Percentiles rank a stretch among this genome's conserved stretches.
Evolutionary conservation across 805 yeast species (phyloP).

Genomic region (Metschnikowia continentalis): DNA sequence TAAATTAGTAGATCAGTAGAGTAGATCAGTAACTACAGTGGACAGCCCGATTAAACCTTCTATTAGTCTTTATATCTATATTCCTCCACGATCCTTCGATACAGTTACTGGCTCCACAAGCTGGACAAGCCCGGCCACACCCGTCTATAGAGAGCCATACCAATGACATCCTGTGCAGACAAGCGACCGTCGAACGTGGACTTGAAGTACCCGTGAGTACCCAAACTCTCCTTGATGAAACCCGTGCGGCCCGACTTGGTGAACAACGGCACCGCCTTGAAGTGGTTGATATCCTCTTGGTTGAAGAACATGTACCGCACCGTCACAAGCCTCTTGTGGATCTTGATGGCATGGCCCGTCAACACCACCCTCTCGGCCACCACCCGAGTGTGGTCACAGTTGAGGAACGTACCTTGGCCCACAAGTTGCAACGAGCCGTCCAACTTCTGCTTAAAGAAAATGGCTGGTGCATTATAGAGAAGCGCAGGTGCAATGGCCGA

Average conservation of each 20-base stretch:
- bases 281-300: conserved; percentile 81
- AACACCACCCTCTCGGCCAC: conserved; percentile 83
- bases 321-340: conserved; percentile 88
- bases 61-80: neutral
- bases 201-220: conserved; percentile 97
- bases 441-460: conserved; percentile 56
- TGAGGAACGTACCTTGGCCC: conserved; percentile 87
- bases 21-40: no score
- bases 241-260: conserved; percentile 93
- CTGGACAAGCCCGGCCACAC: conserved; percentile 72
- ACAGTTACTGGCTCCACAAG: conserved; percentile 20
- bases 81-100: neutral
- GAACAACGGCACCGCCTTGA: conserved; percentile 86
- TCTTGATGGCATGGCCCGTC: conserved; percentile 93
- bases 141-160: conserved; percentile 90
- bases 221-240: conserved; percentile 88
- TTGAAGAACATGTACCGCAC: conserved; percentile 97
- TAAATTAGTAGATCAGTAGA: no score
- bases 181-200: conserved; percentile 90
- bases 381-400: conserved; percentile 79
- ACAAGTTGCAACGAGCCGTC: conserved; percentile 60
- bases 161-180: conserved; percentile 88
- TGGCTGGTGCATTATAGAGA: conserved; percentile 79
- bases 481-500: conserved; percentile 85
- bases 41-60: no score